phyloP scores from a whole-genome alignment of 192 early-diverging fungal species.

The Piromyces finnis region DNA sequence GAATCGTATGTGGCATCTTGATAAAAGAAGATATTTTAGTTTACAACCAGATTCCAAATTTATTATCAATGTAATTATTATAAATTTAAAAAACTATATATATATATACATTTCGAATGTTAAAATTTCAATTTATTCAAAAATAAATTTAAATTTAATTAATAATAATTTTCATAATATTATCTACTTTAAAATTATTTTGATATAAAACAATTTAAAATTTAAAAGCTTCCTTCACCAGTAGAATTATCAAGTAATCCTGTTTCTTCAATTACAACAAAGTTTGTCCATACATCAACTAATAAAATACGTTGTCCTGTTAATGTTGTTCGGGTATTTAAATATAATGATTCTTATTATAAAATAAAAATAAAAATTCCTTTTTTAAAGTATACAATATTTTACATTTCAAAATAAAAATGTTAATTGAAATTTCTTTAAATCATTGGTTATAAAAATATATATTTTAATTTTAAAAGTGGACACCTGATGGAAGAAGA shows the following conservation, averaged over 20 bases:
- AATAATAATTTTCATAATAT: too few relatives aligned
- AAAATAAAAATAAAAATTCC: neutral
- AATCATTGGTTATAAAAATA: too few relatives aligned
- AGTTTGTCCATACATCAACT: constrained; percentile 80
- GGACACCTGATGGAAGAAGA: constrained; percentile 91
- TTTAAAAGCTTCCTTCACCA: constrained; percentile 52
- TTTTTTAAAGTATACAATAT: too few relatives aligned
- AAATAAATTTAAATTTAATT: too few relatives aligned
- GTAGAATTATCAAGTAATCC: constrained; percentile 47
- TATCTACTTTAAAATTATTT: too few relatives aligned
- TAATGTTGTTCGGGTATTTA: constrained; percentile 66
- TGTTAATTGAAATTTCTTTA: too few relatives aligned
- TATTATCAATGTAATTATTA: constrained; percentile 40
- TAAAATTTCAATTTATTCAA: too few relatives aligned
- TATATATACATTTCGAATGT: too few relatives aligned
- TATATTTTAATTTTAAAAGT: constrained; percentile 20
- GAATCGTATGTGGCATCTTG: constrained; percentile 28
- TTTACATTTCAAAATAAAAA: too few relatives aligned
- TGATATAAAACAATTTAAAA: too few relatives aligned
- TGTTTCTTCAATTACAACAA: constrained; percentile 55
- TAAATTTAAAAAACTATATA: neutral
- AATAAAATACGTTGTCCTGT: constrained; percentile 83
- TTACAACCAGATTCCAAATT: constrained; percentile 57
- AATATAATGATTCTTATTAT: neutral
- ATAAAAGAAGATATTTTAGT: constrained; percentile 27